phyloP scores from a whole-genome alignment of 176 grass and related monocot species.

The Avena sativa region DNA sequence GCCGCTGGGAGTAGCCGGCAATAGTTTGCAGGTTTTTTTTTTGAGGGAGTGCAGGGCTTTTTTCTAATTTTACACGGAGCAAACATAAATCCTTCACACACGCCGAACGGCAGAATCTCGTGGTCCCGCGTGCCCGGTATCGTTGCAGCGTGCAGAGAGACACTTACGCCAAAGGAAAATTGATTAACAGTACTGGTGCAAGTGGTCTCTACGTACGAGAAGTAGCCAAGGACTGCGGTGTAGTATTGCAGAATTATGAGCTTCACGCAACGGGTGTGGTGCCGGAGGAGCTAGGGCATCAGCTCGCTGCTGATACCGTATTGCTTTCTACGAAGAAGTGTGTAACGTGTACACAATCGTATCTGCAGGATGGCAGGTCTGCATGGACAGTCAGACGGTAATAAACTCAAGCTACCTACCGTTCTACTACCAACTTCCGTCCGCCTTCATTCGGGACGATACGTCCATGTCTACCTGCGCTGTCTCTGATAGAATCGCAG shows the following conservation, averaged over 20 bases:
- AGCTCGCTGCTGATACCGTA: too few species aligned
- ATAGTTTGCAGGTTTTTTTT: background rate
- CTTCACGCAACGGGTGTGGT: too few species aligned
- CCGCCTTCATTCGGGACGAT: background rate
- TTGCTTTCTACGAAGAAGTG: too few species aligned
- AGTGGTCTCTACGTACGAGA: too few species aligned
- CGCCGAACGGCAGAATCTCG: background rate
- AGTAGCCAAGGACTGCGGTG: too few species aligned
- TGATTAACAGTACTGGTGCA: too few species aligned
- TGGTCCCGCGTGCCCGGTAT: too few species aligned
- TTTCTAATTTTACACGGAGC: background rate
- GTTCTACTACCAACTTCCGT: background rate
- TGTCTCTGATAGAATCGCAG: background rate
- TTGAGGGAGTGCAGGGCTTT: background rate
- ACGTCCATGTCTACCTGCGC: background rate
- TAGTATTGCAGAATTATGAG: too few species aligned
- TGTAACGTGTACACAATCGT: too few species aligned
- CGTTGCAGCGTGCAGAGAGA: too few species aligned
- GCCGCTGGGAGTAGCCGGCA: background rate
- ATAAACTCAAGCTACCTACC: background rate
- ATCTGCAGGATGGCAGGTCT: background rate
- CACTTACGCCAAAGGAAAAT: too few species aligned
- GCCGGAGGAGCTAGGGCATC: too few species aligned
- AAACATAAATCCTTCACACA: background rate
- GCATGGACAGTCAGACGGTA: background rate